Conservation (phyloP, 139 green algal genomes). For the Picochlorum sp. region DNA sequence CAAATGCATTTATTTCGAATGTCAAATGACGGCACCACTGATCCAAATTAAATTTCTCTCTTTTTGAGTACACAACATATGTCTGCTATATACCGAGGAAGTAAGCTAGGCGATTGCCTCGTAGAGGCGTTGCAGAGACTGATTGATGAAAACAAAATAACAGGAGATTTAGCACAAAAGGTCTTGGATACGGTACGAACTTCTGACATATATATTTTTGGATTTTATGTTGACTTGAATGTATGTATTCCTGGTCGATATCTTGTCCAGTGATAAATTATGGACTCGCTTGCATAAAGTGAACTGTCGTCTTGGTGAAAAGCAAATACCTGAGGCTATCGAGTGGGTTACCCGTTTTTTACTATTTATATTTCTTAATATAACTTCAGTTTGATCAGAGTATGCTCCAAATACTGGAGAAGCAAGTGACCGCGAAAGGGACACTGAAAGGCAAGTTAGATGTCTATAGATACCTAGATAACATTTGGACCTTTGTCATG, state of each 20-base stretch:
- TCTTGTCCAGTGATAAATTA: no score
- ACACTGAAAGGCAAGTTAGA: slow-evolving; percentile 35
- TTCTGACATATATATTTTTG: neutral
- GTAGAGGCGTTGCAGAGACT: slow-evolving; percentile 35
- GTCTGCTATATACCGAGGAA: slow-evolving; percentile 10
- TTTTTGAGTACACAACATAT: neutral
- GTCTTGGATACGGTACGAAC: slow-evolving; percentile 22
- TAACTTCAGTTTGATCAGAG: slow-evolving; percentile 10
- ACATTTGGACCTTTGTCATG: slow-evolving; percentile 42
- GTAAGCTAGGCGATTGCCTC: slow-evolving; percentile 29
- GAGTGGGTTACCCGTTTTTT: slow-evolving; percentile 1
- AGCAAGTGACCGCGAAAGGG: slow-evolving; percentile 12
- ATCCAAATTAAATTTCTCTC: neutral
- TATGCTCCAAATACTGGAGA: slow-evolving; percentile 6
- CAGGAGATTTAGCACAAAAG: slow-evolving; percentile 22
- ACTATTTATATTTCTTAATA: neutral
- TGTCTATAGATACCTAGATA: slow-evolving; percentile 40
- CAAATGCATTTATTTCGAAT: no score
- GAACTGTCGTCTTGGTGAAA: neutral
- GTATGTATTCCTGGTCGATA: no score
- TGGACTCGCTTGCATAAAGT: neutral
- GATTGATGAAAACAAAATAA: slow-evolving; percentile 26
- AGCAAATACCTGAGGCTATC: neutral
- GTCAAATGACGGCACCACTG: no score
- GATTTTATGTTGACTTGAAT: neutral